Conservation (phyloP, 257 asterid genomes). For the Eucommia ulmoides region DNA sequence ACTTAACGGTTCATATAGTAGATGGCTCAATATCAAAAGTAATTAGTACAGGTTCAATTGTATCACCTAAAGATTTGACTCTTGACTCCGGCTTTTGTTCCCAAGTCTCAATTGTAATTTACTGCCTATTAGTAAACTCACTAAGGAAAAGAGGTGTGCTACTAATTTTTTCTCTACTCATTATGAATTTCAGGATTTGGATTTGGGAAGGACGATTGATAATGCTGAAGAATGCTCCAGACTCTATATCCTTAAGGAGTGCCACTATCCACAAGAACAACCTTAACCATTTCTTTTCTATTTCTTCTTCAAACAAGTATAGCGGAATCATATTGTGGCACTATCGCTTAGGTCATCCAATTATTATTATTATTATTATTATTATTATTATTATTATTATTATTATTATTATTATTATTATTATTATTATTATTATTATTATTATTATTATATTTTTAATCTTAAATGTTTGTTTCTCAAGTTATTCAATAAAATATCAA, state of each 20-base stretch:
- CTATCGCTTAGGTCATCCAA: conserved; percentile 5
- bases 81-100: neutral
- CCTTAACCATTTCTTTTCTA: neutral
- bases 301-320: neutral
- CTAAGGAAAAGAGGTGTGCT: neutral
- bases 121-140: neutral
- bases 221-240: neutral
- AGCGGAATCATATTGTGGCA: conserved; percentile 2
- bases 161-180: neutral
- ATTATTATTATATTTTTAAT: no score
- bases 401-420: no score
- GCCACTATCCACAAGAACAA: neutral
- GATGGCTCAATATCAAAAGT: no score
- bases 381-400: no score
- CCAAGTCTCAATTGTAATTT: neutral
- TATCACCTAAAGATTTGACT: neutral
- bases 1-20: neutral
- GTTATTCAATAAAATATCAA: conserved; percentile 1
- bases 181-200: conserved; percentile 4
- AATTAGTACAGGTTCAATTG: no score
- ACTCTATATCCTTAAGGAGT: neutral
- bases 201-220: conserved; percentile 5
- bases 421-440: no score
- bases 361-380: no score
- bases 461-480: neutral